Base-by-base conservation (phyloP, 306 rosid genomes). In the Vigna unguiculata region DNA sequence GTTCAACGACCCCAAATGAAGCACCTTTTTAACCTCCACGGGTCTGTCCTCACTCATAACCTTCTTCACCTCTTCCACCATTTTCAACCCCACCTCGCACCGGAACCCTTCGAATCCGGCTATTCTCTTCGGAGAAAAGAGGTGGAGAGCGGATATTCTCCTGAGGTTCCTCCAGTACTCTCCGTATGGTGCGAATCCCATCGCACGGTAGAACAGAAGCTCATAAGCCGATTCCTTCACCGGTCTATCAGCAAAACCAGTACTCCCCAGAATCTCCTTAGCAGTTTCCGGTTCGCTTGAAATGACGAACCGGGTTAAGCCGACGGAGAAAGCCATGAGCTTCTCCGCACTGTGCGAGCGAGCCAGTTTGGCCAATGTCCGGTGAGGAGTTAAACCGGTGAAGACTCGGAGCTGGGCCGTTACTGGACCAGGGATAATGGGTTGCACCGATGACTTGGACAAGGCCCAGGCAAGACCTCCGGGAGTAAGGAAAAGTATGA, bases 171-270 rank as follows among this genome's bases (percentile, higher is more conserved):
- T 84, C 97, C 97, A 92, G 63, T 92, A 92, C 43, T 87, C 96
- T 0, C 97, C 96, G 11, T 81, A 90, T 0, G 96, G 97, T 9
- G 97, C 93, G 12, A 92, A 92, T 0, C 97, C 97, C 92, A 90
- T 92, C 68, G 97, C 97, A 2, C 86, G 71, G 40, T 90, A 85
- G 40, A 92, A 92, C 10, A 92, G 62, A 12, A 92, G 97, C 85
- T 88, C 92, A 0, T 88, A 88, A 6, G 96, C 97, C 0, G 96
- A 90, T 51, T 92, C 93, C 45, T 90, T 92, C 4, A 92, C 86
- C 0, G 97, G 97, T 0, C 97, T 81, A 47, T 92, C 92, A 1
- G 90, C 96, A 4, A 92, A 90, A 54, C 75, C 85, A 0, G 93
- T 24, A 87, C 87, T 90, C 4, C 71, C 79, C 0, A 92, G 82